A percentile compares a stretch with the other conserved stretches of the same genome.
Conservation (phyloP, 1,139 yeast species). For the Casaregolazyma lundiana region DNA sequence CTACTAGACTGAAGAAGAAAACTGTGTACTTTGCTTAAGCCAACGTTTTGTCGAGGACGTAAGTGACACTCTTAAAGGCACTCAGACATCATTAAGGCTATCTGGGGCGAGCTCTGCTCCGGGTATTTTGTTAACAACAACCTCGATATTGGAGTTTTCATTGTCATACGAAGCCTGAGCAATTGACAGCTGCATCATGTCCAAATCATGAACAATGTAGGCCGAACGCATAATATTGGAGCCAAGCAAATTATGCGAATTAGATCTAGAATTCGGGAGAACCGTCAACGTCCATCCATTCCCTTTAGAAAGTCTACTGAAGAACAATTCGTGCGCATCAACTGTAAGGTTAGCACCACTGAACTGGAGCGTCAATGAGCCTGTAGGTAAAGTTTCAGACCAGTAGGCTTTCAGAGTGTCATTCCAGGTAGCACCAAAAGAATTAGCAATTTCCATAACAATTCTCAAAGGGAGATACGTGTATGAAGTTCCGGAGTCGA, state of each 20-base stretch:
- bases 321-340: not conserved
- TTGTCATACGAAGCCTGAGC: conserved; percentile 49
- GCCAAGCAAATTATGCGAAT: conserved; percentile 44
- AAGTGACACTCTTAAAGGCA: not conserved
- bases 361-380: not conserved
- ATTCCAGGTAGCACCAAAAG: conserved; percentile 22
- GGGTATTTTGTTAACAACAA: conserved; percentile 18
- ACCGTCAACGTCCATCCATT: conserved; percentile 12
- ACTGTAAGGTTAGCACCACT: not conserved
- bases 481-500: conserved; percentile 12
- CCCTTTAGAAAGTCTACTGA: not conserved
- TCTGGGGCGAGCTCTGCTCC: conserved; percentile 15
- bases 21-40: too few relatives aligned
- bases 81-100: conserved; percentile 1
- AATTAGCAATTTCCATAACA: conserved; percentile 14
- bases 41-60: not conserved
- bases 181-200: conserved; percentile 52
- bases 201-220: conserved; percentile 68
- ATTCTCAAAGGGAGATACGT: conserved; percentile 21
- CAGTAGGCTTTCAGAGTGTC: conserved; percentile 21
- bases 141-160: conserved; percentile 21
- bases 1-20: too few relatives aligned
- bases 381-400: conserved; percentile 13
- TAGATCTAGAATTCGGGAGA: conserved; percentile 22
- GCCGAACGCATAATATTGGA: conserved; percentile 64